Percentiles rank a stretch among this genome's conserved stretches.
These are phyloP conservation scores for Rauvolfia tetraphylla DNA, from an alignment of 257 asterid species.

Conservation along the genomic window DNA sequence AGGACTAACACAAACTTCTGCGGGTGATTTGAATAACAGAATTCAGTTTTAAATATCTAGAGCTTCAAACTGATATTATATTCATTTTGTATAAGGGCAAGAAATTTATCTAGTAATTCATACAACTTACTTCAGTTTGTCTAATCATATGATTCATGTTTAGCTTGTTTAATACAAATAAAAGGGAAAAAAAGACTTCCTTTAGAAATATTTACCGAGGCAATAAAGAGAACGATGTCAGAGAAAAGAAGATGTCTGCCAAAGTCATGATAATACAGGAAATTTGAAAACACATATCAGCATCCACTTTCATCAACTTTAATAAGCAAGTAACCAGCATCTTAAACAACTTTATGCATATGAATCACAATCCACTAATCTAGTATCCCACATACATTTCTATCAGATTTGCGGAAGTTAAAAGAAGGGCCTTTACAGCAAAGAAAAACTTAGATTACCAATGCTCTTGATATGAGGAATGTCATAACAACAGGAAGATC, in stretches of 20 bases:
- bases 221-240: neutral
- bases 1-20: neutral
- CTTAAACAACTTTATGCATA: neutral
- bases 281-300: neutral
- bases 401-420: neutral
- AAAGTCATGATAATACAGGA: slow-evolving; percentile 1
- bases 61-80: neutral
- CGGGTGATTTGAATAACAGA: neutral
- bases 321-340: neutral
- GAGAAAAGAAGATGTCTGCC: neutral
- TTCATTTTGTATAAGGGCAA: neutral
- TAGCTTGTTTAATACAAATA: neutral
- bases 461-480: slow-evolving; percentile 89
- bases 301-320: neutral
- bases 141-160: neutral
- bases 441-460: slow-evolving; percentile 48
- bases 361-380: neutral
- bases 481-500: slow-evolving; percentile 99
- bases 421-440: neutral
- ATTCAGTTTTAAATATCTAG: neutral
- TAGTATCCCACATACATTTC: neutral
- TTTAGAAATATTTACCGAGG: neutral
- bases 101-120: neutral
- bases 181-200: neutral
- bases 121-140: neutral